phyloP scores from a whole-genome alignment of 345 rosid genomes.

The Lenwebbia sp. region DNA sequence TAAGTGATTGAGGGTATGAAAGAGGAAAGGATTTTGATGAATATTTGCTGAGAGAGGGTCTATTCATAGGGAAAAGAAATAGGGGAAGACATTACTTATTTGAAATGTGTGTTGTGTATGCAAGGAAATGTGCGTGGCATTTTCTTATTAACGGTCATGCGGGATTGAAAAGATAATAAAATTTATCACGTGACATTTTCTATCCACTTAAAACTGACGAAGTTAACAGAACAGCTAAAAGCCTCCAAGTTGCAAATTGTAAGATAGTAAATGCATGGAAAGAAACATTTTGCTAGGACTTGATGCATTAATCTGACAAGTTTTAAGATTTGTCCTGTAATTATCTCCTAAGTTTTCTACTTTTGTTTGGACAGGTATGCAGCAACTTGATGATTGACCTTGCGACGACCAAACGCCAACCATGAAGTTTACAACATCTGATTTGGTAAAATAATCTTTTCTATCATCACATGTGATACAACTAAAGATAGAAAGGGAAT shows the following conservation, averaged over 20 bases:
- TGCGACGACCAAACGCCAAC: not conserved
- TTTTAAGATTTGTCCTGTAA: not conserved
- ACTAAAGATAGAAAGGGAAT: not conserved
- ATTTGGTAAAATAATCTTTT: not conserved
- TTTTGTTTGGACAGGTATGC: not conserved
- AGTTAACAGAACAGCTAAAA: not conserved
- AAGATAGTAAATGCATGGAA: not conserved
- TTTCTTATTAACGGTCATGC: too few species aligned
- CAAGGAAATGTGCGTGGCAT: too few species aligned
- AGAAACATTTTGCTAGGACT: not conserved
- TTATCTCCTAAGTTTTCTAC: not conserved
- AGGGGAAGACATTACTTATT: not conserved
- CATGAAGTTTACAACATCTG: not conserved
- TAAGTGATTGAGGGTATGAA: not conserved
- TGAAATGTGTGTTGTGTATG: not conserved
- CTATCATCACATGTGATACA: not conserved
- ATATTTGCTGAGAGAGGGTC: not conserved
- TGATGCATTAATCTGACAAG: not conserved
- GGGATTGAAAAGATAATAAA: not conserved
- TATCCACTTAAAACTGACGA: not conserved
- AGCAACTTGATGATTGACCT: not conserved
- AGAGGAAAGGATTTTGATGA: not conserved
- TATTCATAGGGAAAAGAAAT: not conserved
- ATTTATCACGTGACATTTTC: not conserved
- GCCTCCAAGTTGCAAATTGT: not conserved